Base-by-base conservation (phyloP, 495 filamentous ascomycete species). In the Astrothelium macrocarpum region DNA sequence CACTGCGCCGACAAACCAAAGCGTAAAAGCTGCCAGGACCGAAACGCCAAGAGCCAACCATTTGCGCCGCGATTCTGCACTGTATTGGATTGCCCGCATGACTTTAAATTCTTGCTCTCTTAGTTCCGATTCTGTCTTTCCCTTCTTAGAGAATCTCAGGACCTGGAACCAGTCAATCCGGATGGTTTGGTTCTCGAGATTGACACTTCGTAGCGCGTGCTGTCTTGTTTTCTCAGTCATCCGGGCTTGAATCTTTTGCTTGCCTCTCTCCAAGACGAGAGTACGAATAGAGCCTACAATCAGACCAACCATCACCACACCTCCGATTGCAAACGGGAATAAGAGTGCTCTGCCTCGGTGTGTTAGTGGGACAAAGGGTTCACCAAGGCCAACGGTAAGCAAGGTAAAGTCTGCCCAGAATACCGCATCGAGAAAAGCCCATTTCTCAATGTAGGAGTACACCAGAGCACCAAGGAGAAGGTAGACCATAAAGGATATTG, bases 391-490 rank as follows among this genome's bases (percentile, higher is more conserved):
- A 16, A 96, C 81, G 0, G 91, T 96, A 59, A 96, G 85, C 10
- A 95, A 75, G 0, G 91, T 96, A 61, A 87, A 88, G 66, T 93
- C 85, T 0, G 90, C 86, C 82, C 86, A 96, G 68, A 90, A 96
- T 0, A 96, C 76, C 0, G 86, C 81, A 71, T 95, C 89, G 1
- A 91, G 79, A 67, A 85, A 95, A 25, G 76, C 69, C 91, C 91
- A 96, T 7, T 78, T 80, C 74, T 96, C 91, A 39, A 95, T 75
- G 10, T 78, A 78, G 9, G 81, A 80, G 70, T 87, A 96, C 1
- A 94, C 76, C 18, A 86, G 75, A 1, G 90, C 84, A 5, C 91
- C 90, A 14, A 87, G 67, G 2, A 91, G 81, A 11, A 95, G 79
- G 67, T 94, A 95, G 9, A 86, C 75, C 53, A 89, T 78, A 71